Evolutionary conservation across 192 early-diverging fungal species (phyloP), one percentile per base, ranked within the genome.

Genomic region (Coemansia sp.): DNA sequence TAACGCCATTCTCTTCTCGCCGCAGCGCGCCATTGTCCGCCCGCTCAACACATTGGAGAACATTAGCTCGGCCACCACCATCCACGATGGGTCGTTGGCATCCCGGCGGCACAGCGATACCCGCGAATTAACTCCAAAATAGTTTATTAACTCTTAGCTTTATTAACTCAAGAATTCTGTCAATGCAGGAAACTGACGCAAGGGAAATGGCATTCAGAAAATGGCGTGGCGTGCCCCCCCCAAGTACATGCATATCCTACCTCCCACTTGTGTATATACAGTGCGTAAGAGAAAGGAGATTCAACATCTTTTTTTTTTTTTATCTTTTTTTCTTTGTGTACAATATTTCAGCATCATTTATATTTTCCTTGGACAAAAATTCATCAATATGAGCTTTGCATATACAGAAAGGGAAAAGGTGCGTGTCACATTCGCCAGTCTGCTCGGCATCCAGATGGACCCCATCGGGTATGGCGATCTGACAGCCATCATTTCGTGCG

Each of bases 11-110:
- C 32, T 74, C 53, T 79, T 79, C 19, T 79, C 76, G 45, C 76
- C 76, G 0, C 64, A 67, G 29, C 54, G 66, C 1, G 57, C 36
- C 22, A 17, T 15, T 4, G 59, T 15, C 22, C 25, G 20, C n/a
- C 62, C 29, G 23, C n/a, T 67, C 0, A 71, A 65, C 19, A 67
- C 43, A 11, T 36, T 73, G 14, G 77, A 74, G 46, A 66, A 74
- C 38, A 68, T 70, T 3, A 81, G 73, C 20, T 75, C 78, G 9
- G 59, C 78, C 5, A 72, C 73, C 13, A 81, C 78, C 5, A 67
- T 81, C 56, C 70, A 81, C 34, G 78, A 75, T n/a, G 62, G 19
- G n/a, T 10, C 58, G 9, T 29, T 22, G 5, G 40, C 10, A 46
- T 34, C 56, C 33, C 58, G 49, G 11, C 35, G 71, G n/a, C 59